Percentiles rank a stretch among this genome's conserved stretches.
phyloP scores from a whole-genome alignment of 805 yeast species.

The Tetrapisispora fleetii region DNA sequence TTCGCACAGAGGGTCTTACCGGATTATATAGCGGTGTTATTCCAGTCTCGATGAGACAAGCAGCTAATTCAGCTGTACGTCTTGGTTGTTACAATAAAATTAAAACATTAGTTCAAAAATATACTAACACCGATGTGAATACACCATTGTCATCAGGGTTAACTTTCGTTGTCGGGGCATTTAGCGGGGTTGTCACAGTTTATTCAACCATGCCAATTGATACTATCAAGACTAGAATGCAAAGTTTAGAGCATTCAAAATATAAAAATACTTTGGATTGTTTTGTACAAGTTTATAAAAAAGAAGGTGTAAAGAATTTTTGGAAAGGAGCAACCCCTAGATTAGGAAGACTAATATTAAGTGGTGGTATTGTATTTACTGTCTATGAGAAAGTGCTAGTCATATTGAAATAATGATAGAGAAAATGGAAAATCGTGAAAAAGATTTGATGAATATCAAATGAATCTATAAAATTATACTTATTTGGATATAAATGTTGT shows the following conservation, averaged over 20 bases:
- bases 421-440: background rate
- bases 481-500: background rate
- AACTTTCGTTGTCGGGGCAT: slow-evolving; percentile 83
- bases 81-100: slow-evolving; percentile 87
- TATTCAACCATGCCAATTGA: slow-evolving; percentile 93
- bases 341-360: slow-evolving; percentile 77
- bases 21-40: slow-evolving; percentile 84
- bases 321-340: slow-evolving; percentile 99
- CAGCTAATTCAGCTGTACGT: slow-evolving; percentile 90
- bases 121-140: slow-evolving; percentile 53
- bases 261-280: slow-evolving; percentile 76
- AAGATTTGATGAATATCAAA: background rate
- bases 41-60: slow-evolving; percentile 93
- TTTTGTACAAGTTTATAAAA: slow-evolving; percentile 64
- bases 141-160: slow-evolving; percentile 68
- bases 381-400: slow-evolving; percentile 83
- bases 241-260: slow-evolving; percentile 68
- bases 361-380: slow-evolving; percentile 97
- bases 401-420: slow-evolving; percentile 13
- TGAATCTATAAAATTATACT: background rate
- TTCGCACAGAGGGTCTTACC: slow-evolving; percentile 67
- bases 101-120: slow-evolving; percentile 66
- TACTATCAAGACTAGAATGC: slow-evolving; percentile 96
- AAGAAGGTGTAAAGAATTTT: slow-evolving; percentile 84
- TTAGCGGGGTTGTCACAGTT: slow-evolving; percentile 83